phyloP scores from a whole-genome alignment of 495 filamentous ascomycete species.

The Aspergillus sparsus region DNA sequence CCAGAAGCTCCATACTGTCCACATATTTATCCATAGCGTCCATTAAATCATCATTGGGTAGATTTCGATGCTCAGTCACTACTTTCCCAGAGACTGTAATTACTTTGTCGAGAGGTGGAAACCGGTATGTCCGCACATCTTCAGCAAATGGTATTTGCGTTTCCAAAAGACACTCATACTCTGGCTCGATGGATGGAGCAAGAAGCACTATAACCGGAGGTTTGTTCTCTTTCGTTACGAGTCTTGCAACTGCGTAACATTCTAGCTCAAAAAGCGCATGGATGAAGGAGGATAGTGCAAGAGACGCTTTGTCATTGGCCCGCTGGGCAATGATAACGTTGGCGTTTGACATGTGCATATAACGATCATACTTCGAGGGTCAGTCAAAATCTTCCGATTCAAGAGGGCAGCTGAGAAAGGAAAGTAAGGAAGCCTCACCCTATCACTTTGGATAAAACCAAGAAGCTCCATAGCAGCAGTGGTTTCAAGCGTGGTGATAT shows the following conservation, averaged over 20 bases:
- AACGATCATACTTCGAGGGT: conserved; percentile 70
- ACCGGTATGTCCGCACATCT: conserved; percentile 84
- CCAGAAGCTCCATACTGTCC: conserved; percentile 85
- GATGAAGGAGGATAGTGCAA: conserved; percentile 87
- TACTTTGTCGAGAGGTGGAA: conserved; percentile 86
- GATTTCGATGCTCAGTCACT: conserved; percentile 79
- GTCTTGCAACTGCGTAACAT: conserved; percentile 81
- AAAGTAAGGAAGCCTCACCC: conserved; percentile 48
- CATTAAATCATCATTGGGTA: conserved; percentile 73
- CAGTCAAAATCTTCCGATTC: conserved; percentile 8
- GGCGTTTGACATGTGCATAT: conserved; percentile 77
- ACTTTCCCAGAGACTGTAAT: conserved; percentile 86
- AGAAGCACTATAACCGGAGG: conserved; percentile 78
- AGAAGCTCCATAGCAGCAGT: conserved; percentile 72
- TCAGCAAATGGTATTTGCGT: conserved; percentile 93
- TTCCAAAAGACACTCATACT: conserved; percentile 88
- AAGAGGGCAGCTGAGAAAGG: not conserved
- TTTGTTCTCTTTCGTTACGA: conserved; percentile 79
- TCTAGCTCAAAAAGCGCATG: conserved; percentile 85
- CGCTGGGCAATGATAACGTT: conserved; percentile 73
- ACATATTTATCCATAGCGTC: conserved; percentile 88
- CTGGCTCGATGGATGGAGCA: conserved; percentile 75
- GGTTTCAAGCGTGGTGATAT: conserved; percentile 79
- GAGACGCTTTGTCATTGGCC: conserved; percentile 69
- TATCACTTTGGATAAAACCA: conserved; percentile 77